A percentile compares a stretch with the other conserved stretches of the same genome.
These are phyloP conservation scores for Plasmodium coatneyi DNA, from an alignment of 169 alveolate genomes.

Conservation along the genomic window DNA sequence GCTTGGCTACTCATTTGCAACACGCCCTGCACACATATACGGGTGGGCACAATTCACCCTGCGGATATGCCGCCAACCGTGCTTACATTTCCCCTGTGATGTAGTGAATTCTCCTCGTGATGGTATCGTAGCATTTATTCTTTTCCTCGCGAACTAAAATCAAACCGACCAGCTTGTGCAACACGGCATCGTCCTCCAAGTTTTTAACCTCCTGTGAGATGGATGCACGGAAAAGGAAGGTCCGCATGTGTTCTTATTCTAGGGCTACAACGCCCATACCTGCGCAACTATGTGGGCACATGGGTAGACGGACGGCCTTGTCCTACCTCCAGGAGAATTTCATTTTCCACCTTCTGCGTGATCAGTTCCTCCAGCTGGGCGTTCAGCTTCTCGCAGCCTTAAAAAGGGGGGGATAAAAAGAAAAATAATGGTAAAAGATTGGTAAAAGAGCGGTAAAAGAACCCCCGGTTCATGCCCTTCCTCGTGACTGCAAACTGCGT, in stretches of 20 bases:
- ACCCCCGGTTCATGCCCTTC: background rate
- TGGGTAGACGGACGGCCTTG: background rate
- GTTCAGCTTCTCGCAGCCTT: conserved; percentile 67
- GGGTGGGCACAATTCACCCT: background rate
- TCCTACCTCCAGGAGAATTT: conserved; percentile 61
- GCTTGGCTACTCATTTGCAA: background rate
- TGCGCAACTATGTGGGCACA: background rate
- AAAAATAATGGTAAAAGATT: background rate
- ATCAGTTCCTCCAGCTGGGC: conserved; percentile 59
- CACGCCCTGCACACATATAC: background rate
- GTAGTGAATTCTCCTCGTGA: conserved; percentile 52
- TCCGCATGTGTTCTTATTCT: background rate
- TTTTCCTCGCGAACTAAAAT: conserved; percentile 54
- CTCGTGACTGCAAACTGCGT: background rate
- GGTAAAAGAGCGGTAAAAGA: background rate
- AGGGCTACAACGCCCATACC: background rate
- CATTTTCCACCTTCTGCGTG: conserved; percentile 71
- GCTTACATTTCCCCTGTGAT: conserved; percentile 51
- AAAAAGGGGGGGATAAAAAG: background rate
- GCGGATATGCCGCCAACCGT: background rate
- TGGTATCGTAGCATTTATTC: conserved; percentile 48
- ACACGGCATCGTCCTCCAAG: conserved; percentile 39
- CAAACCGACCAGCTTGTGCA: conserved; percentile 52
- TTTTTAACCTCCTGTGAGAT: conserved; percentile 42
- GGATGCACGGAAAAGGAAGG: background rate